These are phyloP conservation scores for Cytospora mali DNA, from an alignment of 2,329 filamentous ascomycete species.

Conservation along the genomic window DNA sequence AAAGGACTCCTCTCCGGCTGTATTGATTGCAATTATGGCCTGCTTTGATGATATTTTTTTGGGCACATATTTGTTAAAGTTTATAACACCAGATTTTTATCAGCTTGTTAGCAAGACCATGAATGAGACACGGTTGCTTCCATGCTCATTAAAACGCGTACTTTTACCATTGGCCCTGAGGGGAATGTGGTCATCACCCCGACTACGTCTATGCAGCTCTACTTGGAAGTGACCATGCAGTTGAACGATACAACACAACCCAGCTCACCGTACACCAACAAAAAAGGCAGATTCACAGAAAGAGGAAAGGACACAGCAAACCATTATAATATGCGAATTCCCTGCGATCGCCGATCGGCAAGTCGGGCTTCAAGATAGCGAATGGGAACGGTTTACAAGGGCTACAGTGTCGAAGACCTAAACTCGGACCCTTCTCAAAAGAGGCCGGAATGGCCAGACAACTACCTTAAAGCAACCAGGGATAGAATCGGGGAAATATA, in stretches of 20 bases:
- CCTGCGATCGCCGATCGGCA: conserved; percentile 15
- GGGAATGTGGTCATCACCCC: not conserved
- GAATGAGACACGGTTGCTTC: not conserved
- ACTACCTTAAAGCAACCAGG: conserved; percentile 1
- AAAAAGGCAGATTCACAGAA: not conserved
- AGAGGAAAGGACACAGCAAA: not conserved
- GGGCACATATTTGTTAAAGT: no score
- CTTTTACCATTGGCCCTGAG: not conserved
- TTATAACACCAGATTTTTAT: no score
- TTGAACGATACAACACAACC: not conserved
- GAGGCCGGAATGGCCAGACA: not conserved
- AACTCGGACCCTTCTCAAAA: not conserved
- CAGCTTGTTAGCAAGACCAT: no score
- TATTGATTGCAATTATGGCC: no score
- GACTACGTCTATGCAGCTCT: not conserved
- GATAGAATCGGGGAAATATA: not conserved
- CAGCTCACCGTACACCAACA: not conserved
- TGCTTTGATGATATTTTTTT: no score
- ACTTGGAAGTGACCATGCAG: not conserved
- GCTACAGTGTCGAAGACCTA: not conserved
- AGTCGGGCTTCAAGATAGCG: not conserved
- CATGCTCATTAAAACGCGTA: not conserved
- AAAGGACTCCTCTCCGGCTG: no score
- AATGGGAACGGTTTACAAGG: not conserved
- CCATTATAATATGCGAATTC: conserved; percentile 6